Conservation (phyloP, 1,139 yeast genomes). For the Zygosaccharomyces sapae region DNA sequence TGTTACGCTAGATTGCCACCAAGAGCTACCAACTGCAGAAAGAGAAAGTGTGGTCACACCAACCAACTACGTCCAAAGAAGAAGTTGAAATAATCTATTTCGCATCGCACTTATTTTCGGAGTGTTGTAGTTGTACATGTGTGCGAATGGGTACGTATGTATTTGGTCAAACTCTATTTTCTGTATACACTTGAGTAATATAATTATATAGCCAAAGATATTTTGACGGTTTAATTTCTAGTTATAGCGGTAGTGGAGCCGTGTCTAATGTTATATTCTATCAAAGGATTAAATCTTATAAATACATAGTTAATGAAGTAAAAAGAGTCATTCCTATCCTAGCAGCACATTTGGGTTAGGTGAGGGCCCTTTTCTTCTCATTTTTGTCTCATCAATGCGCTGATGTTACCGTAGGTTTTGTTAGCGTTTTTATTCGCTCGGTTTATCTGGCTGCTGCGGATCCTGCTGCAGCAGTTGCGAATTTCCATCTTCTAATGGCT, state of each 20-base stretch:
- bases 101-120: conserved; percentile 11
- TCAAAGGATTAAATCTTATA: too few relatives aligned
- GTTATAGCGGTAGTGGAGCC: too few relatives aligned
- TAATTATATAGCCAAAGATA: conserved; percentile 16
- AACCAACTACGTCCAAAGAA: conserved; percentile 99
- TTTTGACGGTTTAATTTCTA: conserved; percentile 13
- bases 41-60: conserved; percentile 99
- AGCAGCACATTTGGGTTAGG: too few relatives aligned
- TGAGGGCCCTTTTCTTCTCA: too few relatives aligned
- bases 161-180: conserved; percentile 14
- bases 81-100: conserved; percentile 86
- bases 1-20: conserved; percentile 99
- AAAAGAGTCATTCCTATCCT: too few relatives aligned
- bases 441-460: neutral
- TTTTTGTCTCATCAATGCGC: neutral
- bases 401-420: neutral
- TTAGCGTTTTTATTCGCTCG: neutral
- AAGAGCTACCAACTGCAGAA: conserved; percentile 99
- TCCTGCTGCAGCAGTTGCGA: conserved; percentile 5
- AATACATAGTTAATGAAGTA: too few relatives aligned
- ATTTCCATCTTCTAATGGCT: neutral
- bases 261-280: too few relatives aligned
- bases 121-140: conserved; percentile 2
- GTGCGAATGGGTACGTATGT: conserved; percentile 16
- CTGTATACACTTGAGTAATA: conserved; percentile 16